A percentile compares a stretch with the other conserved stretches of the same genome.
Conservation (phyloP, 139 green algal species). For the Zygnema circumcarinatum region DNA sequence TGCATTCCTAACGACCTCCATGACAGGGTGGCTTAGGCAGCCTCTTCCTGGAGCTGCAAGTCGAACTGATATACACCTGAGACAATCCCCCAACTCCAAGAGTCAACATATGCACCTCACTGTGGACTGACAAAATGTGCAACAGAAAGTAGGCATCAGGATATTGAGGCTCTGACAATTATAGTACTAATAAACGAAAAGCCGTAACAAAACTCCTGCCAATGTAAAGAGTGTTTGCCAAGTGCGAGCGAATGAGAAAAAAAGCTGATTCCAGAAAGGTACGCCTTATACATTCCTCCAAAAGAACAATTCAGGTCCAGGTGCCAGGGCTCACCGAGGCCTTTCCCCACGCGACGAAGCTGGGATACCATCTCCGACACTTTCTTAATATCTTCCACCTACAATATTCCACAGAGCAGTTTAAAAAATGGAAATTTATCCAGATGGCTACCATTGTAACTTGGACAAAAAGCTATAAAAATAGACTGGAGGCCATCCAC, state of each 20-base stretch:
- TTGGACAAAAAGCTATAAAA: no score
- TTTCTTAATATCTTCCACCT: slow-evolving; percentile 79
- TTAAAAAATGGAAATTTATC: no score
- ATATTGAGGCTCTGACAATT: background rate
- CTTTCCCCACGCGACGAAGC: slow-evolving; percentile 88
- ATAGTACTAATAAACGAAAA: slow-evolving; percentile 5
- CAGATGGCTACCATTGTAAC: no score
- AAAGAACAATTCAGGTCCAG: no score
- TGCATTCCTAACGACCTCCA: background rate
- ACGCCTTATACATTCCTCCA: no score
- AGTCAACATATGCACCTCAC: background rate
- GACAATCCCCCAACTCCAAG: background rate
- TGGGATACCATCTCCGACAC: slow-evolving; percentile 85
- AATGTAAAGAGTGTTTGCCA: slow-evolving; percentile 8
- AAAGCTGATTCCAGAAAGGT: no score
- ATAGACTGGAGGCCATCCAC: no score
- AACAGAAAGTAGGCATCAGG: background rate
- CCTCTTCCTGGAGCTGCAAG: slow-evolving; percentile 50
- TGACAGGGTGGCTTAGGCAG: background rate
- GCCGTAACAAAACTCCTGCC: background rate
- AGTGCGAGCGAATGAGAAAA: background rate
- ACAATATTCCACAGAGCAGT: no score
- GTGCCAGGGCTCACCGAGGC: slow-evolving; percentile 88
- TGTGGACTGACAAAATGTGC: background rate
- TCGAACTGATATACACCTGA: slow-evolving; percentile 59